phyloP scores from a whole-genome alignment of 164 flowering plant genomes.

The Tinospora cordifolia region DNA sequence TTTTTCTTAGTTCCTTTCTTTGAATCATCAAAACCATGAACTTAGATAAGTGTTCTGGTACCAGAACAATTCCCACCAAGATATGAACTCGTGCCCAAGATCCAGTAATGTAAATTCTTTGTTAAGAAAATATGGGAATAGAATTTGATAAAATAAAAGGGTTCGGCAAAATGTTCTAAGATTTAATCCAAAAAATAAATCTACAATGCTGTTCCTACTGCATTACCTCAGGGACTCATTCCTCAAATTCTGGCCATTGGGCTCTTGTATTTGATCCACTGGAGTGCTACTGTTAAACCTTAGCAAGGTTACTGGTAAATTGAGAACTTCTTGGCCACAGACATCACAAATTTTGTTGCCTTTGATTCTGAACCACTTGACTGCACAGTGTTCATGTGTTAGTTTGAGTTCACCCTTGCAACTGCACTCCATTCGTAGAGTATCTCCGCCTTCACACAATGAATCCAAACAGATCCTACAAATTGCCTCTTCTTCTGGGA shows the following conservation, averaged over 20 bases:
- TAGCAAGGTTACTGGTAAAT: slow-evolving; percentile 79
- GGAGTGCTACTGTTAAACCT: slow-evolving; percentile 40
- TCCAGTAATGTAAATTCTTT: neutral
- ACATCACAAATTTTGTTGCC: slow-evolving; percentile 74
- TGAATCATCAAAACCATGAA: neutral
- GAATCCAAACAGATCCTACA: slow-evolving; percentile 77
- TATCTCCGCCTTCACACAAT: slow-evolving; percentile 51
- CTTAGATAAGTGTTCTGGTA: neutral
- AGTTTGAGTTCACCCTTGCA: slow-evolving; percentile 89
- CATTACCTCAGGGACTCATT: slow-evolving; percentile 40
- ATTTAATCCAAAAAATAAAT: neutral
- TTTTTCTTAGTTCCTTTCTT: neutral
- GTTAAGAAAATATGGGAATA: neutral
- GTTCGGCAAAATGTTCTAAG: neutral
- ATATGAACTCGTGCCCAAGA: neutral
- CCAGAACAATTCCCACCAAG: neutral
- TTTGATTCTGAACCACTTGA: slow-evolving; percentile 73
- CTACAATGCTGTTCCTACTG: neutral
- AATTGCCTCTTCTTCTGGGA: slow-evolving; percentile 86
- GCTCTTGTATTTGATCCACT: slow-evolving; percentile 33
- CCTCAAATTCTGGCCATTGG: slow-evolving; percentile 23
- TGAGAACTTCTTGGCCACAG: slow-evolving; percentile 68
- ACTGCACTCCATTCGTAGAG: slow-evolving; percentile 82
- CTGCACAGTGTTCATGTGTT: slow-evolving; percentile 73
- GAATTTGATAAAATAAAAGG: neutral